phyloP scores from a whole-genome alignment of 306 rosid genomes.

The Calophaca sinica region DNA sequence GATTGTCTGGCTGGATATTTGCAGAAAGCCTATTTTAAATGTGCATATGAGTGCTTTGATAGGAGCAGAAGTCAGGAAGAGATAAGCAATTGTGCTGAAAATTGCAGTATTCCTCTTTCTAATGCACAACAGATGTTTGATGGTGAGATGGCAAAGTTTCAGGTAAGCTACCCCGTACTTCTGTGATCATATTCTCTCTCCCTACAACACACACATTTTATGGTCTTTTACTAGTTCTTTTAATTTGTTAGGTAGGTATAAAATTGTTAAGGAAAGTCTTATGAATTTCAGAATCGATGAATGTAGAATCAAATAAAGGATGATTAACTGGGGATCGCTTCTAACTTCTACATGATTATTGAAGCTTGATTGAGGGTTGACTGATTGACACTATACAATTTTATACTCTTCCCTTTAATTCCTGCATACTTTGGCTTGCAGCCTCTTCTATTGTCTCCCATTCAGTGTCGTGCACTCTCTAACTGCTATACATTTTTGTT shows the following conservation, averaged over 20 bases:
- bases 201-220: background rate
- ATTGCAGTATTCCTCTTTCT: constrained; percentile 78
- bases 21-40: constrained; percentile 93
- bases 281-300: no score
- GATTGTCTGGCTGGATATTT: constrained; percentile 41
- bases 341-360: no score
- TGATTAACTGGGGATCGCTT: no score
- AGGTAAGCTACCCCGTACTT: constrained; percentile 57
- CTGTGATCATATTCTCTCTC: constrained; percentile 4
- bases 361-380: no score
- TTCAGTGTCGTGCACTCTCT: background rate
- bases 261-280: background rate
- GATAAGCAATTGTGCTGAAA: constrained; percentile 77
- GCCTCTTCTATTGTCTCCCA: background rate
- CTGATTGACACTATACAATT: background rate
- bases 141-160: constrained; percentile 88
- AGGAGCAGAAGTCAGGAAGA: constrained; percentile 81
- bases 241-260: constrained; percentile 1
- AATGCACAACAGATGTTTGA: constrained; percentile 84
- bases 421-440: background rate
- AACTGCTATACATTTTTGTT: background rate
- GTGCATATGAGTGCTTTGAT: constrained; percentile 93
- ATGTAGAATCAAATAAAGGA: no score
- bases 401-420: constrained; percentile 1
- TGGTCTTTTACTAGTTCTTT: constrained; percentile 2